Conservation (phyloP, 1,284 basidiomycete genomes). For the Stereum hirsutum region DNA sequence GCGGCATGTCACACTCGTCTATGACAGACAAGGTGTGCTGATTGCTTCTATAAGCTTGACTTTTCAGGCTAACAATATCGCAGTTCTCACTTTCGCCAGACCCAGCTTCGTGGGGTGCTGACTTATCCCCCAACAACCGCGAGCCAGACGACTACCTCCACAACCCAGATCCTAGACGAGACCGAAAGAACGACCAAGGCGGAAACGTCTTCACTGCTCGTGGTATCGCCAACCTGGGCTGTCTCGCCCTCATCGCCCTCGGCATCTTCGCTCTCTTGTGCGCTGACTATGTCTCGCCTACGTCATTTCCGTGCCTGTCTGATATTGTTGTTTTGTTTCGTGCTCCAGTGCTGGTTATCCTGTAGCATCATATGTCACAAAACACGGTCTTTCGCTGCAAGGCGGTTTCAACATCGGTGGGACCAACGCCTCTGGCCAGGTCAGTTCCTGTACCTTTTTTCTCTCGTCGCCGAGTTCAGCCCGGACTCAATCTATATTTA, state of each 20-base stretch:
- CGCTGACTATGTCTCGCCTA: slow-evolving; percentile 16
- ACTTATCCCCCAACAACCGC: slow-evolving; percentile 43
- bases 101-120: slow-evolving; percentile 57
- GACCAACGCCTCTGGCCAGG: slow-evolving; percentile 74
- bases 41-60: not conserved
- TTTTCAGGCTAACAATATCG: not conserved
- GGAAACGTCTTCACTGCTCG: slow-evolving; percentile 63
- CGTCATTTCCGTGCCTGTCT: not conserved
- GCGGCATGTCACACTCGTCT: slow-evolving; percentile 16
- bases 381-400: slow-evolving; percentile 33
- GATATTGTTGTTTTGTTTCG: slow-evolving; percentile 1
- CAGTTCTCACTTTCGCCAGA: slow-evolving; percentile 70
- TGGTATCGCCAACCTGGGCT: slow-evolving; percentile 72
- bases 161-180: slow-evolving; percentile 66
- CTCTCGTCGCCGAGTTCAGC: not conserved
- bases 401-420: slow-evolving; percentile 78
- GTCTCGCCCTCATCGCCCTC: slow-evolving; percentile 52
- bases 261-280: slow-evolving; percentile 70
- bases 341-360: slow-evolving; percentile 69
- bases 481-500: no score
- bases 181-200: slow-evolving; percentile 49
- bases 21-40: slow-evolving; percentile 28
- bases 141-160: slow-evolving; percentile 70
- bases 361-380: slow-evolving; percentile 60
- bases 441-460: slow-evolving; percentile 11